phyloP scores from a whole-genome alignment of 106 monocot species.

The Phalaenopsis aphrodite region DNA sequence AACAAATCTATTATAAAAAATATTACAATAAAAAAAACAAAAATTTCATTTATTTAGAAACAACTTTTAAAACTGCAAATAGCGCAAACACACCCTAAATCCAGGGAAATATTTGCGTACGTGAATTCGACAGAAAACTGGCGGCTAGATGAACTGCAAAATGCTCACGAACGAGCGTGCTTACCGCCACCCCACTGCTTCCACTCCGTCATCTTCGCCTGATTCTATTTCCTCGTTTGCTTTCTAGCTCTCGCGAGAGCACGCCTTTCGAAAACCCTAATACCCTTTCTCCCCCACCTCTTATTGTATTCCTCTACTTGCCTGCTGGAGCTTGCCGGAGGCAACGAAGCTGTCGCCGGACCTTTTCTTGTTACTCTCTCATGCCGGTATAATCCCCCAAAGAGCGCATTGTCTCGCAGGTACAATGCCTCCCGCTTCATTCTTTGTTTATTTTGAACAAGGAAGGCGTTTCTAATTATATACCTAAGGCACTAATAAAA shows the following conservation, averaged over 20 bases:
- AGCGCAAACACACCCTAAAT: too few relatives aligned
- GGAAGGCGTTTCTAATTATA: neutral
- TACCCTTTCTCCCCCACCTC: neutral
- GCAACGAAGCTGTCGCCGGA: slow-evolving; percentile 6
- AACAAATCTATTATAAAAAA: too few relatives aligned
- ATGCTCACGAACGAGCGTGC: neutral
- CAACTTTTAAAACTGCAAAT: too few relatives aligned
- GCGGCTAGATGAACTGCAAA: neutral
- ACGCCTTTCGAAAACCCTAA: neutral
- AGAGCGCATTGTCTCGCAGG: slow-evolving; percentile 20
- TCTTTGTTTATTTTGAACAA: neutral
- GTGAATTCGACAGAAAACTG: too few relatives aligned
- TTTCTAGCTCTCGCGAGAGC: neutral
- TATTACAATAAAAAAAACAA: too few relatives aligned
- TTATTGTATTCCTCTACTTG: neutral
- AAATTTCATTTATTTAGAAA: too few relatives aligned
- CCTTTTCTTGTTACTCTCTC: neutral
- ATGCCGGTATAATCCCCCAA: neutral
- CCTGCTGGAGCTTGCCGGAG: neutral
- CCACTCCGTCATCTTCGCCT: neutral
- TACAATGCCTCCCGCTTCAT: neutral
- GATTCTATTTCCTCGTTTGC: neutral
- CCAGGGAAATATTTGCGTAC: too few relatives aligned
- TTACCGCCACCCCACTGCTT: neutral
- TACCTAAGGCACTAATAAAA: neutral